These are phyloP conservation scores for Penicillium sp. DNA, from an alignment of 2,329 filamentous ascomycete genomes.

Conservation along the genomic window DNA sequence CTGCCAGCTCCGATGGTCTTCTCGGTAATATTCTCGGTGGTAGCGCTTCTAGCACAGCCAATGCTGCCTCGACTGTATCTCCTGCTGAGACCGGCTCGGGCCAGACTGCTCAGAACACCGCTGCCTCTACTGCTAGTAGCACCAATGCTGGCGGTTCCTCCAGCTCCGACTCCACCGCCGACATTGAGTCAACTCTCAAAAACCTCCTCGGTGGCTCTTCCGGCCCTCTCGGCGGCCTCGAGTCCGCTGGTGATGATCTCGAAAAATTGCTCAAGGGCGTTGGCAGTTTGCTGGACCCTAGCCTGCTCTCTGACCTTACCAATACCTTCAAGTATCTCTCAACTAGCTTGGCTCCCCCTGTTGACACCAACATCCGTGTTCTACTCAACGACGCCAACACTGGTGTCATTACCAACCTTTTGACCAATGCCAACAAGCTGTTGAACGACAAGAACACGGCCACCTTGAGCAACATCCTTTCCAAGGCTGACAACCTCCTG, in stretches of 20 bases:
- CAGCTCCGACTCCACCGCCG: constrained; percentile 1
- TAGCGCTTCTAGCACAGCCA: constrained; percentile 1
- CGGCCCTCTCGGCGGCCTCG: constrained; percentile 2
- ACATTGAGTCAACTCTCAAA: background rate
- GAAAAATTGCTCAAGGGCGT: constrained; percentile 13
- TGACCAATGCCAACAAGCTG: constrained; percentile 23
- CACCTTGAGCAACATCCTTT: constrained; percentile 16
- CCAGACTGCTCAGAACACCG: background rate
- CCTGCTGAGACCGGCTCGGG: constrained; percentile 1
- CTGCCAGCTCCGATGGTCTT: constrained; percentile 3
- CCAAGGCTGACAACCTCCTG: constrained; percentile 17
- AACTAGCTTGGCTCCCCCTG: constrained; percentile 23
- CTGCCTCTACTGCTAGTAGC: constrained; percentile 4
- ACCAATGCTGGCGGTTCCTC: constrained; percentile 7
- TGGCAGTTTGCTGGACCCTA: constrained; percentile 17
- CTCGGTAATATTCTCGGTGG: constrained; percentile 7
- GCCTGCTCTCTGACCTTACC: constrained; percentile 17
- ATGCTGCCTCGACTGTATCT: constrained; percentile 1
- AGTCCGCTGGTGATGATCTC: constrained; percentile 4
- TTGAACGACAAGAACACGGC: constrained; percentile 21
- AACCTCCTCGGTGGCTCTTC: constrained; percentile 3
- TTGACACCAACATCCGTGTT: constrained; percentile 22
- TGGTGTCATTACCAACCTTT: constrained; percentile 25
- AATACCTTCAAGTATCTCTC: constrained; percentile 26
- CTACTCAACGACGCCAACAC: constrained; percentile 16